phyloP scores from a whole-genome alignment of 208 protist genomes.

The Naegleria lovaniensis region DNA sequence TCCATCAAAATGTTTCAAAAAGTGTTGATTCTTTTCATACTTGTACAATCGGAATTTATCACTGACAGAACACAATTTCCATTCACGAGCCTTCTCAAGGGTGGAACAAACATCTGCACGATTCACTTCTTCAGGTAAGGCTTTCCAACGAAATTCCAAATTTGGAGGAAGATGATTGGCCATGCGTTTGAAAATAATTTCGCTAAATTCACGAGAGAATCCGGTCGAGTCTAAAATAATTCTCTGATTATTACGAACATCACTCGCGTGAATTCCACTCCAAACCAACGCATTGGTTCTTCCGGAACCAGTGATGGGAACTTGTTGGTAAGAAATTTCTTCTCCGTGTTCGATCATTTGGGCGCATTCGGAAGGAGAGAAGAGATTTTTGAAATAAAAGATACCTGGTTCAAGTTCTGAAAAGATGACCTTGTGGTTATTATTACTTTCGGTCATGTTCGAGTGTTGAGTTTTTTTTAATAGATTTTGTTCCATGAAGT shows the following conservation, averaged over 20 bases:
- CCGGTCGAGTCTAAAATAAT: background rate
- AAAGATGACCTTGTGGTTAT: too few relatives aligned
- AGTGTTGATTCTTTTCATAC: slow-evolving; percentile 7
- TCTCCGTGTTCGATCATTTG: background rate
- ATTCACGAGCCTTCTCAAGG: background rate
- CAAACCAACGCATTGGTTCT: background rate
- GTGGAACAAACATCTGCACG: background rate
- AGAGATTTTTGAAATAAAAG: background rate
- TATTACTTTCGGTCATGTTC: too few relatives aligned
- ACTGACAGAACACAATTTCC: background rate
- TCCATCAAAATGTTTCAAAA: background rate
- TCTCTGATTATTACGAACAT: background rate
- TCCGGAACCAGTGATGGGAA: background rate
- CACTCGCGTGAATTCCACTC: background rate
- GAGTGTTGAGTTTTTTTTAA: too few relatives aligned
- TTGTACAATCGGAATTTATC: slow-evolving; percentile 4
- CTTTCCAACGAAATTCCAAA: background rate
- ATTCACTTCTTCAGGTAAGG: background rate
- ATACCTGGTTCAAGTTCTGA: background rate
- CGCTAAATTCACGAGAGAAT: background rate
- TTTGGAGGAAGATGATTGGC: background rate
- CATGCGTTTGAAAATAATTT: background rate
- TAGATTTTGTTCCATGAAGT: too few relatives aligned
- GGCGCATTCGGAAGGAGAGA: background rate
- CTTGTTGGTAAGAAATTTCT: background rate